Evolutionary conservation across 495 filamentous ascomycete genomes (phyloP).

Genomic region (Tuber melanosporum): DNA sequence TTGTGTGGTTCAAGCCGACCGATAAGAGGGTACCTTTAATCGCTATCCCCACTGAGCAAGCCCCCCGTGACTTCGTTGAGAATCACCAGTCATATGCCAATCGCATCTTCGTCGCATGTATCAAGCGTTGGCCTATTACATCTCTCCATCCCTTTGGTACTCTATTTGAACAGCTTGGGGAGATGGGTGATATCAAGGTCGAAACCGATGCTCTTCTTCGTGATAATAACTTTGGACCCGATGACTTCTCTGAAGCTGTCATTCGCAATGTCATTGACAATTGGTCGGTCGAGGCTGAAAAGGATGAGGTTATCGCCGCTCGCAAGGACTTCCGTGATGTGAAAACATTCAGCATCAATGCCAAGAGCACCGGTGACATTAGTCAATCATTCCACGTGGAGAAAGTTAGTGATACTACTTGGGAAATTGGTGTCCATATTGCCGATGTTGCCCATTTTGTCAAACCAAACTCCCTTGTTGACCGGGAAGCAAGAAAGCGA

Average conservation of each 20-base stretch:
- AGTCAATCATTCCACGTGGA: conserved; percentile 91
- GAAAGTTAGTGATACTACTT: conserved; percentile 67
- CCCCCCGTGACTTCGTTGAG: conserved; percentile 95
- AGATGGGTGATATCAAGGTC: conserved; percentile 93
- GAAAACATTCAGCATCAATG: conserved; percentile 84
- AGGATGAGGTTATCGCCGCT: conserved; percentile 62
- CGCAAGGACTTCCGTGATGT: conserved; percentile 89
- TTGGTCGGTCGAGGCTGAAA: conserved; percentile 78
- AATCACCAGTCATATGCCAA: conserved; percentile 96
- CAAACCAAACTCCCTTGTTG: conserved; percentile 89
- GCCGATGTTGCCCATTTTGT: conserved; percentile 95
- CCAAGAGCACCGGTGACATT: conserved; percentile 72
- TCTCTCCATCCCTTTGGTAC: conserved; percentile 97
- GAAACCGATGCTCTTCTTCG: conserved; percentile 95
- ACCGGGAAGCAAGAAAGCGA: conserved; percentile 95
- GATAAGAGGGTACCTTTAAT: conserved; percentile 98
- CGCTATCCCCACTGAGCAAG: conserved; percentile 96
- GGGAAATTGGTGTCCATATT: conserved; percentile 94
- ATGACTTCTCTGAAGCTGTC: conserved; percentile 96
- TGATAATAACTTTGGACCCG: conserved; percentile 96
- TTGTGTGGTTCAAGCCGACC: conserved; percentile 99
- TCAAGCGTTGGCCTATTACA: conserved; percentile 99
- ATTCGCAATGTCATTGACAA: conserved; percentile 86
- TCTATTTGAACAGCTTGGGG: conserved; percentile 90
- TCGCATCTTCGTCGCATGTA: conserved; percentile 96